Evolutionary conservation across 768 basidiomycete genomes (phyloP), one percentile per base, ranked within the genome.

Genomic region (Boletus sp.): DNA sequence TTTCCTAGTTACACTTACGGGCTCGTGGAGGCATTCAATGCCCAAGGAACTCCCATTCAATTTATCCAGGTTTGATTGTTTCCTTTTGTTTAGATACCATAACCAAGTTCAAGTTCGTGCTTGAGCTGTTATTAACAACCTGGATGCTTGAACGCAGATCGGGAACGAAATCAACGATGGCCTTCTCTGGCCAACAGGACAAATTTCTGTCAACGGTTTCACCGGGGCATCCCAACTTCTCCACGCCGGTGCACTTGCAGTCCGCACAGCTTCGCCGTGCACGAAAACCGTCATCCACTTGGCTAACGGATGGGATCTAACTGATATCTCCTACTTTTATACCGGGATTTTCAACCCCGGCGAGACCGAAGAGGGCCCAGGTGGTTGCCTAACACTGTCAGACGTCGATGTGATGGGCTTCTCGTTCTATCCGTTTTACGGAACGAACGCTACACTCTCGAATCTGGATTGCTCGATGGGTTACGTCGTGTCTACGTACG

Each of bases 201-300:
- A 0, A n/a, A 41, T 58, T 36, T 40, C 61, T 30, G 24, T 24
- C 50, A 57, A 52, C 7, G 60, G 42, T 46, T 57, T 63, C 44
- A 12, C 29, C 7, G 32, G 9, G 5, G 55, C 47, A 41, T 61
- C 55, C 8, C 17, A 74, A 57, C 66, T 78, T 35, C 71, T 78
- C 28, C 73, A 78, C 51, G 73, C 75, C 3, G 77, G 64, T 28
- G 62, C 52, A 41, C 39, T 56, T 28, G 62, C 58, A 12, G 54
- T 64, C 5, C 62, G 48, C 36, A 17, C 4, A 7, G 45, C 54
- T 28, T 56, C 51, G 39, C 51, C 58, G 4, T 47, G 36, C 24
- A 56, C 54, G 20, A 48, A 60, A 33, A 51, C 5, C 3, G 15
- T 54, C 40, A 17, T 63, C 29, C 62, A 63, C 35, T 28, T 54